These are phyloP conservation scores for Chalciporus piperatus DNA, from an alignment of 768 basidiomycete genomes.

Conservation along the genomic window DNA sequence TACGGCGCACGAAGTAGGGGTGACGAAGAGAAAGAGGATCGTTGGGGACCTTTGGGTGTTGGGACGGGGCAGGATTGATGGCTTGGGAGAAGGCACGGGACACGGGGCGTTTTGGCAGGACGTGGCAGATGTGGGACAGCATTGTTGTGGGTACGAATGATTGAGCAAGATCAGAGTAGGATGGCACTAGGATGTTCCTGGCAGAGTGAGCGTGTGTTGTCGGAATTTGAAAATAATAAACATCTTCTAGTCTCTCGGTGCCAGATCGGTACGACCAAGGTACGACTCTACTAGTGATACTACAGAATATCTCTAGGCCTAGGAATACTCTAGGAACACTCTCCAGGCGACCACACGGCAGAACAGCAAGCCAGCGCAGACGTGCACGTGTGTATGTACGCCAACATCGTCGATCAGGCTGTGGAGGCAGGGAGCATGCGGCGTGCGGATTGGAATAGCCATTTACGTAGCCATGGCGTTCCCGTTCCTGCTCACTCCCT, in stretches of 20 bases:
- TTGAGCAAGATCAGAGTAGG: not conserved
- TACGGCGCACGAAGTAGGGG: constrained; percentile 63
- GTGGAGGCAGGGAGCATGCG: constrained; percentile 11
- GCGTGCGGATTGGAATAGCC: constrained; percentile 10
- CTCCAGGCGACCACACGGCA: too few species aligned
- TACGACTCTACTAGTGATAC: too few species aligned
- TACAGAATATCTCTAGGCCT: too few species aligned
- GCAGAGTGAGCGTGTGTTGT: too few species aligned
- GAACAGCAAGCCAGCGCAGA: not conserved
- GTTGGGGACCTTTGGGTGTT: not conserved
- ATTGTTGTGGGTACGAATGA: not conserved
- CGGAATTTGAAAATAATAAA: too few species aligned
- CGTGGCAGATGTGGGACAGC: not conserved
- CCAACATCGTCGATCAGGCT: too few species aligned
- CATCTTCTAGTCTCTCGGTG: too few species aligned
- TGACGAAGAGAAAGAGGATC: not conserved
- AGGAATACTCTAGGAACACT: too few species aligned
- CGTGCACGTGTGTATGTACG: too few species aligned
- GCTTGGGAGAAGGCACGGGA: not conserved
- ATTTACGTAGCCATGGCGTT: constrained; percentile 33
- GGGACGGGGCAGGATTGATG: not conserved
- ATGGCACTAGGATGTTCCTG: too few species aligned
- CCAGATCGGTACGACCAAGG: too few species aligned
- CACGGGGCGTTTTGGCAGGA: not conserved
- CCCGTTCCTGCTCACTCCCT: constrained; percentile 12